A percentile compares a stretch with the other conserved stretches of the same genome.
phyloP scores from a whole-genome alignment of 768 basidiomycete genomes.

The Termitomyces sp. region DNA sequence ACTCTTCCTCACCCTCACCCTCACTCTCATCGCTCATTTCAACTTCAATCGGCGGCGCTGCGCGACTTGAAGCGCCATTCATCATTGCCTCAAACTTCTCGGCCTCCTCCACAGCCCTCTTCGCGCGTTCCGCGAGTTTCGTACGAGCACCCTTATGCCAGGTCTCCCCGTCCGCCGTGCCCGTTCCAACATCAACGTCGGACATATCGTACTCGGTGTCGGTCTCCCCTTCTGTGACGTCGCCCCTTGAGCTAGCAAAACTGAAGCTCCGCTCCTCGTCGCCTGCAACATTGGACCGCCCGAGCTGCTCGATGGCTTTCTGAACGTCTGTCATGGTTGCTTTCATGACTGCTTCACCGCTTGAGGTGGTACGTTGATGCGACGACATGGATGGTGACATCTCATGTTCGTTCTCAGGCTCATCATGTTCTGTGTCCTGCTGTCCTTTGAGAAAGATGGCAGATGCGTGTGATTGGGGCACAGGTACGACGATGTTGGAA shows the following conservation, averaged over 20 bases:
- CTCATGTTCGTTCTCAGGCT: conserved; percentile 17
- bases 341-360: conserved; percentile 63
- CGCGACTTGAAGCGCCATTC: conserved; percentile 20
- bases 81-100: conserved; percentile 41
- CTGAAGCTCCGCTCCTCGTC: conserved; percentile 68
- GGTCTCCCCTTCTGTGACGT: conserved; percentile 53
- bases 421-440: background rate
- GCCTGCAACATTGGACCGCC: conserved; percentile 34
- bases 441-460: conserved; percentile 20
- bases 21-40: conserved; percentile 82
- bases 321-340: conserved; percentile 90
- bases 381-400: conserved; percentile 10
- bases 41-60: conserved; percentile 63
- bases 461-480: conserved; percentile 32
- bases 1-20: conserved; percentile 51
- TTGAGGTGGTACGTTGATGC: conserved; percentile 15
- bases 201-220: conserved; percentile 47
- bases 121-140: conserved; percentile 67
- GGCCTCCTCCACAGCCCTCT: conserved; percentile 55
- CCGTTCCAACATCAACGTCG: conserved; percentile 29
- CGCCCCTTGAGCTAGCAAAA: conserved; percentile 64
- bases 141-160: conserved; percentile 64
- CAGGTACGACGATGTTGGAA: conserved; percentile 25
- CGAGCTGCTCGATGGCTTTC: conserved; percentile 84
- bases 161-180: conserved; percentile 27